Evolutionary conservation across 139 green algal genomes (phyloP).

Genomic region (Yamagishiella unicocca): DNA sequence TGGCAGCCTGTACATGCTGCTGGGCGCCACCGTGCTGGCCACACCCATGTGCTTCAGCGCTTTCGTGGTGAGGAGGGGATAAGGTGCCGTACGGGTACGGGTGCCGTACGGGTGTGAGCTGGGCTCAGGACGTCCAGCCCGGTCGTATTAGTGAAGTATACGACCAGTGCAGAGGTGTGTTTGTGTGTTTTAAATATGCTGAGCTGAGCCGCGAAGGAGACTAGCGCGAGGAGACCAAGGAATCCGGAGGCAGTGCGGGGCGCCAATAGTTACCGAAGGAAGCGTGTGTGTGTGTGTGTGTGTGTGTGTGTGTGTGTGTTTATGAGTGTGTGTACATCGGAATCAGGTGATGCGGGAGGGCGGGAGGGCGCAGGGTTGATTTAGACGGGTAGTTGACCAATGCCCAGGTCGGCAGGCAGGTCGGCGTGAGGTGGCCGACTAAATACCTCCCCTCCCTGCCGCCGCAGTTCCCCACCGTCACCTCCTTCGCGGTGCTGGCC

Average conservation of each 20-base stretch:
- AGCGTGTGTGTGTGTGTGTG: background rate
- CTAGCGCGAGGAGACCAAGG: no score
- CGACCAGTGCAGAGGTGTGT: background rate
- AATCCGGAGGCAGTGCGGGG: no score
- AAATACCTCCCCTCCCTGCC: background rate
- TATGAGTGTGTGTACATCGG: background rate
- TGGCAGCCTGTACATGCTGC: constrained; percentile 8
- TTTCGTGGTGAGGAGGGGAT: background rate
- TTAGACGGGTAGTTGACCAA: background rate
- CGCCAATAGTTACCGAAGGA: background rate
- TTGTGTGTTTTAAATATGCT: background rate
- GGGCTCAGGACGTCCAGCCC: background rate
- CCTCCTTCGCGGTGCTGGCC: constrained; percentile 24
- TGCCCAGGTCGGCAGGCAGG: background rate
- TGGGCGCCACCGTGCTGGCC: background rate
- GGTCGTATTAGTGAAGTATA: background rate
- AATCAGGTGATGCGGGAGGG: background rate
- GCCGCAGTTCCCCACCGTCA: background rate
- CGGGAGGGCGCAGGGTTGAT: background rate
- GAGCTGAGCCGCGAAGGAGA: no score
- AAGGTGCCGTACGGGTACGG: background rate
- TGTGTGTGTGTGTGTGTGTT: background rate
- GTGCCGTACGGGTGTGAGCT: background rate
- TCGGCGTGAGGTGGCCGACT: background rate
- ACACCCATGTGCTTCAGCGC: constrained; percentile 41